These are phyloP conservation scores for Decorospora gaudefroyi DNA, from an alignment of 2,329 filamentous ascomycete genomes.

Conservation along the genomic window DNA sequence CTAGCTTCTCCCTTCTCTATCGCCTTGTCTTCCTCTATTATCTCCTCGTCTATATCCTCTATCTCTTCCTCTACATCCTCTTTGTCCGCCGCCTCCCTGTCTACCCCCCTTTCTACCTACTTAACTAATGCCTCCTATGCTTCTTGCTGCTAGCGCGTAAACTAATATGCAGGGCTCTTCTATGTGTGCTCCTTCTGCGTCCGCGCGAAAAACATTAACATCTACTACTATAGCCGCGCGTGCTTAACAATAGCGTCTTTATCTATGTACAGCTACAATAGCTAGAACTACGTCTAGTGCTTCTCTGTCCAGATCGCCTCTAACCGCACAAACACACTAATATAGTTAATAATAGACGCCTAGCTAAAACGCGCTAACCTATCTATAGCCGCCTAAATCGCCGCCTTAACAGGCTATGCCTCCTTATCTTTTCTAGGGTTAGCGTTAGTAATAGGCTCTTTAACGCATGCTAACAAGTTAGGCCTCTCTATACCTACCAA, in stretches of 20 bases:
- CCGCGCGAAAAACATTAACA: slow-evolving; percentile 27
- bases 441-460: slow-evolving; percentile 11
- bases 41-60: too few species aligned
- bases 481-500: slow-evolving; percentile 20
- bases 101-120: slow-evolving; percentile 11
- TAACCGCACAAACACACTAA: slow-evolving; percentile 19
- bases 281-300: slow-evolving; percentile 22
- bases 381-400: slow-evolving; percentile 22
- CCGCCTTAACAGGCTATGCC: slow-evolving; percentile 12
- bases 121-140: slow-evolving; percentile 16
- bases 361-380: slow-evolving; percentile 19
- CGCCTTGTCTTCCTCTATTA: too few species aligned
- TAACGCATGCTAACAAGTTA: slow-evolving; percentile 15
- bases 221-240: slow-evolving; percentile 17
- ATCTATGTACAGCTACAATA: too few species aligned
- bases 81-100: too few species aligned
- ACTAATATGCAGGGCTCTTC: slow-evolving; percentile 18
- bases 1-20: too few species aligned
- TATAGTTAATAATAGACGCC: slow-evolving; percentile 9
- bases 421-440: slow-evolving; percentile 8
- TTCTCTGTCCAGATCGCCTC: slow-evolving; percentile 26
- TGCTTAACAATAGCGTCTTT: slow-evolving; percentile 13
- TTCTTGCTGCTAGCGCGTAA: slow-evolving; percentile 15
- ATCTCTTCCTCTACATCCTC: too few species aligned
- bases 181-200: slow-evolving; percentile 14